Conservation (phyloP, 768 basidiomycete genomes). For the Termitomyces sp. region DNA sequence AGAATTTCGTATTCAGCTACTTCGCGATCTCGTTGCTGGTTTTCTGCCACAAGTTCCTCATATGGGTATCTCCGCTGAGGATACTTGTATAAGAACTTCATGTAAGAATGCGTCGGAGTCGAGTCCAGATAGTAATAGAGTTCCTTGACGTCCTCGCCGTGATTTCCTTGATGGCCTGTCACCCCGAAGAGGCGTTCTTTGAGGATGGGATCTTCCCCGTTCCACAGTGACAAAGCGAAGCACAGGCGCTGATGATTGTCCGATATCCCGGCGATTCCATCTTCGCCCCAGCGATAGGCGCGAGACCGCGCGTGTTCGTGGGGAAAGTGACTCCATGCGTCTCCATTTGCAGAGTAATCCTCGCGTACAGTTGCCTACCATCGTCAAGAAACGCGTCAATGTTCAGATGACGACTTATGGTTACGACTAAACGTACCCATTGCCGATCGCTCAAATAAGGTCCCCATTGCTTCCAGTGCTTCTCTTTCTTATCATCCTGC, state of each 20-base stretch:
- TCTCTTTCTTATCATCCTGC: conserved; percentile 73
- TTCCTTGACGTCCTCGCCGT: conserved; percentile 99
- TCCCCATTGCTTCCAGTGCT: conserved; percentile 99
- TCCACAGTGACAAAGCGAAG: conserved; percentile 91
- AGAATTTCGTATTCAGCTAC: conserved; percentile 91
- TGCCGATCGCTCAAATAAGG: conserved; percentile 96
- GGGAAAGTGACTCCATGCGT: conserved; percentile 94
- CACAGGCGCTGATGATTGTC: conserved; percentile 96
- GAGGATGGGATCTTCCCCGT: conserved; percentile 87
- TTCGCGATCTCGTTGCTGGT: conserved; percentile 72
- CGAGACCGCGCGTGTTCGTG: conserved; percentile 91
- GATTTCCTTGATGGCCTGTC: conserved; percentile 96
- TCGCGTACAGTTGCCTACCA: conserved; percentile 93
- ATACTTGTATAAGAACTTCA: conserved; percentile 99
- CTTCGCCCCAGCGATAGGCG: conserved; percentile 98
- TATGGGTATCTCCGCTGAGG: conserved; percentile 92
- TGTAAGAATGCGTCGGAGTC: conserved; percentile 98
- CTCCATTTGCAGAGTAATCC: conserved; percentile 95
- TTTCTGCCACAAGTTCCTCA: conserved; percentile 88
- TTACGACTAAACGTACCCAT: conserved; percentile 63
- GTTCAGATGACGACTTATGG: not conserved
- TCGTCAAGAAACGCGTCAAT: conserved; percentile 13
- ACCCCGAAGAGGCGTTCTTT: conserved; percentile 97
- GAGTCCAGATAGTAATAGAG: conserved; percentile 98
- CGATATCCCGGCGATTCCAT: conserved; percentile 94